Percentiles rank a stretch among this genome's conserved stretches.
These are phyloP conservation scores for Xerocomus amazonicus DNA, from an alignment of 1,284 basidiomycete genomes.

Conservation along the genomic window DNA sequence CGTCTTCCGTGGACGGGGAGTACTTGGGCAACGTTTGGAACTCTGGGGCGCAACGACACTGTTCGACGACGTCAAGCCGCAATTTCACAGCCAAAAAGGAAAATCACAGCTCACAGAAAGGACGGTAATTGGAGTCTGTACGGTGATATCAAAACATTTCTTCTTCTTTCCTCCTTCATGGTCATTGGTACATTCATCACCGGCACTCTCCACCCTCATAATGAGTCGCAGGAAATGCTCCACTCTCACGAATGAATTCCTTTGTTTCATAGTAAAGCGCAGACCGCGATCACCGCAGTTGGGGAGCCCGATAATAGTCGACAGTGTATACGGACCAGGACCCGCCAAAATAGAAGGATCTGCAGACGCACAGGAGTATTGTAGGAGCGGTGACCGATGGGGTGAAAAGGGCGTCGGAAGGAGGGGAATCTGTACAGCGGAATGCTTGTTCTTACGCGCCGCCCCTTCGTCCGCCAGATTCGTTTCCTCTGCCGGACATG, in stretches of 20 bases:
- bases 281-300: conserved; percentile 39
- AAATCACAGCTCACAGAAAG: conserved; percentile 54
- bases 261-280: conserved; percentile 82
- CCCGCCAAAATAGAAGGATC: conserved; percentile 57
- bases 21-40: conserved; percentile 76
- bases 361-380: conserved; percentile 9
- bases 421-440: conserved; percentile 57
- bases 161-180: conserved; percentile 58
- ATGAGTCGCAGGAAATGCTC: conserved; percentile 81
- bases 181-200: conserved; percentile 43
- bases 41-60: conserved; percentile 81
- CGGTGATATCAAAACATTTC: conserved; percentile 88
- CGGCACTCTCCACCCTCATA: conserved; percentile 71
- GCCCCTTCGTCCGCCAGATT: conserved; percentile 66
- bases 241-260: conserved; percentile 72
- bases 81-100: neutral
- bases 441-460: conserved; percentile 20
- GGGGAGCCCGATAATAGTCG: conserved; percentile 54
- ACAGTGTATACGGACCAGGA: conserved; percentile 69
- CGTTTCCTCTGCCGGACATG: conserved; percentile 34
- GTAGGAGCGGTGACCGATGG: conserved; percentile 27
- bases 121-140: conserved; percentile 80
- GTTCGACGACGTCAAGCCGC: neutral
- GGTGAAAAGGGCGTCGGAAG: conserved; percentile 39
- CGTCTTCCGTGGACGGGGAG: conserved; percentile 41